Evolutionary conservation across 2,329 filamentous ascomycete species (phyloP).

Genomic region (Monilinia vaccinii-corymbosi): DNA sequence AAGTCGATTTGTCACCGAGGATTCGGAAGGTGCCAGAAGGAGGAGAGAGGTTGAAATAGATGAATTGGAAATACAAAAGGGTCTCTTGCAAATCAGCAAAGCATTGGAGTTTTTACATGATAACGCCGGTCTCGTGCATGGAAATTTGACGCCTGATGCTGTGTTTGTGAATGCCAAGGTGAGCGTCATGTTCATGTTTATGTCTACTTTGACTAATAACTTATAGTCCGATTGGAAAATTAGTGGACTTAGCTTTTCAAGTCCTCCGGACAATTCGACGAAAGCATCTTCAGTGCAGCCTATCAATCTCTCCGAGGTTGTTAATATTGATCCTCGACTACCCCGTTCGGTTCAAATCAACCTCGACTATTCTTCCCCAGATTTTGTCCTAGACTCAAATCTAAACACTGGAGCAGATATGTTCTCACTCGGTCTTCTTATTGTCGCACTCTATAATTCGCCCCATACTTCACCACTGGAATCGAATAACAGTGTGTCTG

Average conservation of each 20-base stretch:
- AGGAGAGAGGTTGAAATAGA: constrained; percentile 86
- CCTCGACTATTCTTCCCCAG: constrained; percentile 87
- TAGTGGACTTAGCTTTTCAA: constrained; percentile 84
- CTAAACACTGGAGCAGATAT: constrained; percentile 79
- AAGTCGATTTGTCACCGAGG: constrained; percentile 74
- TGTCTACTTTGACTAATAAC: constrained; percentile 27
- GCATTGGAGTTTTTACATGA: constrained; percentile 93
- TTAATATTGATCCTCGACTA: constrained; percentile 77
- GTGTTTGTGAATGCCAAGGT: constrained; percentile 91
- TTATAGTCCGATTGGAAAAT: constrained; percentile 92
- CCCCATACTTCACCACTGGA: constrained; percentile 84
- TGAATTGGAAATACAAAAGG: constrained; percentile 96
- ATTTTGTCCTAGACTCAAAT: constrained; percentile 88
- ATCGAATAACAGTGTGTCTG: constrained; percentile 67
- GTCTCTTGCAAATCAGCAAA: constrained; percentile 84
- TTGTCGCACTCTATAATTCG: constrained; percentile 87
- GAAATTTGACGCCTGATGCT: constrained; percentile 87
- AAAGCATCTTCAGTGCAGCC: constrained; percentile 68
- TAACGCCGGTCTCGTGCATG: constrained; percentile 86
- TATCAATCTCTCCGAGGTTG: constrained; percentile 71
- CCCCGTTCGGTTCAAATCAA: constrained; percentile 79
- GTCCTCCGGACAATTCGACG: constrained; percentile 66
- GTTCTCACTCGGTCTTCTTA: constrained; percentile 85
- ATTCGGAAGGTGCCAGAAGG: constrained; percentile 61
- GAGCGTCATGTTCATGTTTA: constrained; percentile 26